These are phyloP conservation scores for Pleurotus citrinopileatus DNA, from an alignment of 768 basidiomycete genomes.

Conservation along the genomic window DNA sequence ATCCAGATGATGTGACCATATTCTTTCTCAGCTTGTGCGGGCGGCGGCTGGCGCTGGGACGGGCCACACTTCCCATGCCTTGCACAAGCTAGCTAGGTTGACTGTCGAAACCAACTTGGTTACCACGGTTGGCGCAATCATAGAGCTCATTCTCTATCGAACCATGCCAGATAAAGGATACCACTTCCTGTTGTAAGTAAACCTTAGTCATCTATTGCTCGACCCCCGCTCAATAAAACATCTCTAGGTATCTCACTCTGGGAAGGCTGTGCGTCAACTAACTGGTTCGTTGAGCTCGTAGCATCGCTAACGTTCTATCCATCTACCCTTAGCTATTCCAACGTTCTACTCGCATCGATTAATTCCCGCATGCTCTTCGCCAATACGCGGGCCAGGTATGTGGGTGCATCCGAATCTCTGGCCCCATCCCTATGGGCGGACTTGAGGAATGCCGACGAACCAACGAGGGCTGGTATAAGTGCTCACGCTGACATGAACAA, in stretches of 20 bases:
- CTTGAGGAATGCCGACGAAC: too few species aligned
- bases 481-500: too few species aligned
- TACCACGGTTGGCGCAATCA: slow-evolving; percentile 12
- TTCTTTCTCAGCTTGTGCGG: slow-evolving; percentile 13
- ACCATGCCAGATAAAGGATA: slow-evolving; percentile 11
- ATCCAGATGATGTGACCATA: neutral
- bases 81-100: slow-evolving; percentile 20
- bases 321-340: slow-evolving; percentile 7
- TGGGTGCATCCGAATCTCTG: too few species aligned
- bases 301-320: neutral
- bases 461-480: too few species aligned
- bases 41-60: slow-evolving; percentile 9
- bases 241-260: slow-evolving; percentile 13
- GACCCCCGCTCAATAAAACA: neutral
- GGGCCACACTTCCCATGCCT: slow-evolving; percentile 20
- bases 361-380: slow-evolving; percentile 8
- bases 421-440: too few species aligned
- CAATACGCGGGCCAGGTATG: neutral
- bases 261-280: slow-evolving; percentile 10
- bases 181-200: slow-evolving; percentile 16
- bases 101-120: slow-evolving; percentile 15
- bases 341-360: slow-evolving; percentile 12
- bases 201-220: neutral
- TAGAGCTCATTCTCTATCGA: slow-evolving; percentile 14
- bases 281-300: neutral